Conservation (phyloP, 352 stramenopile genomes). For the Phytopythium oedochilum region DNA sequence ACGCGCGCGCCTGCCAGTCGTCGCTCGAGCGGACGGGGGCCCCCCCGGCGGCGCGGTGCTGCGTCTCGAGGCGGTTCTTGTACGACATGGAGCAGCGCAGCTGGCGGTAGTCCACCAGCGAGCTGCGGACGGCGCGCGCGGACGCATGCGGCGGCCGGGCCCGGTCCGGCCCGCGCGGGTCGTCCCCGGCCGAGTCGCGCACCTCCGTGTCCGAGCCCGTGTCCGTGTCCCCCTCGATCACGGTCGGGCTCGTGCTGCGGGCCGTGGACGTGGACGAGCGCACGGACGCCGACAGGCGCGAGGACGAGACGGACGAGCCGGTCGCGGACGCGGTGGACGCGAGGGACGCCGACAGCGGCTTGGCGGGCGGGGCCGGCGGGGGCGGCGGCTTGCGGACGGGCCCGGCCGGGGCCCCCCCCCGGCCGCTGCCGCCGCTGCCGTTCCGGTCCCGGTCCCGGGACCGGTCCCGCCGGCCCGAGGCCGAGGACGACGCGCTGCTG, state of each 20-base stretch:
- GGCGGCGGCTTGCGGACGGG: constrained; percentile 8
- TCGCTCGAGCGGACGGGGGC: constrained; percentile 18
- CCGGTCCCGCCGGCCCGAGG: not conserved
- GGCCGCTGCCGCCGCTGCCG: constrained; percentile 7
- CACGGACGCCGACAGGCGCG: constrained; percentile 18
- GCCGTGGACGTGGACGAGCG: constrained; percentile 45
- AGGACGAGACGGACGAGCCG: constrained; percentile 36
- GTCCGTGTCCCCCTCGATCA: constrained; percentile 36
- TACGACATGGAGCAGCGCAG: constrained; percentile 84
- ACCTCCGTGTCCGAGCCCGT: constrained; percentile 22
- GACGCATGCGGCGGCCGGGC: constrained; percentile 3
- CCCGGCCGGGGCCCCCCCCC: not conserved
- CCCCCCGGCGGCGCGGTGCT: constrained; percentile 19
- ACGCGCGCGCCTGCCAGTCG: constrained; percentile 2
- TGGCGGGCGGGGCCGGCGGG: not conserved
- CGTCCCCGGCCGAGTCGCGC: constrained; percentile 1
- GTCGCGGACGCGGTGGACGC: constrained; percentile 7
- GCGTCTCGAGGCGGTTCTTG: constrained; percentile 60
- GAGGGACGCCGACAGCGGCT: constrained; percentile 12
- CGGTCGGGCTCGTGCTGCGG: constrained; percentile 27
- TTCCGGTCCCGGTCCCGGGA: too few relatives aligned
- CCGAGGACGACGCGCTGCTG: constrained; percentile 9
- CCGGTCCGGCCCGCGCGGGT: not conserved
- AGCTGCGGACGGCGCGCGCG: constrained; percentile 24
- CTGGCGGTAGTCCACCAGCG: constrained; percentile 69